Conservation (phyloP, 805 yeast genomes). For the Nematodospora valgi region DNA sequence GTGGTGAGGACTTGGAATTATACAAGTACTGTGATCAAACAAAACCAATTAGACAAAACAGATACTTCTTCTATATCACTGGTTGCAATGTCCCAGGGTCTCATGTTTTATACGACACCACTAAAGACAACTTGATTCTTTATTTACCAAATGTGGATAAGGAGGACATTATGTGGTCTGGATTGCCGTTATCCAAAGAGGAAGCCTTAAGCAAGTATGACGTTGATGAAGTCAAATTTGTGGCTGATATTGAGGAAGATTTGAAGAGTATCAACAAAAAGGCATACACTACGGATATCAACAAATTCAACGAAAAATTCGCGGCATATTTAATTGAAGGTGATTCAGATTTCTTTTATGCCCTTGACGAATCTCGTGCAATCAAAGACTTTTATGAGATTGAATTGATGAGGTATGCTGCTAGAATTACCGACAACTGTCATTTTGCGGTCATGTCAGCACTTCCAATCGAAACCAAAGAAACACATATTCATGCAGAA, state of each 20-base stretch:
- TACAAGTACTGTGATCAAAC: conserved; percentile 79
- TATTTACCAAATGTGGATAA: conserved; percentile 80
- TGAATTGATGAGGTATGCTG: conserved; percentile 71
- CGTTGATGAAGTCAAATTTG: conserved; percentile 76
- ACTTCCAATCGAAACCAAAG: conserved; percentile 79
- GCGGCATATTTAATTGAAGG: conserved; percentile 37
- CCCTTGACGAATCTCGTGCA: conserved; percentile 83
- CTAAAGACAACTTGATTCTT: conserved; percentile 55
- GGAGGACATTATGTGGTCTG: conserved; percentile 97
- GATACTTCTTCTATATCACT: conserved; percentile 83
- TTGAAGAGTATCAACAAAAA: conserved; percentile 25
- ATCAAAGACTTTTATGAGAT: conserved; percentile 84
- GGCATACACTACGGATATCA: conserved; percentile 55
- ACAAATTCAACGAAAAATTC: conserved; percentile 39
- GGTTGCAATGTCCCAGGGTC: conserved; percentile 83
- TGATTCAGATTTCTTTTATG: conserved; percentile 52
- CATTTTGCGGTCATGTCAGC: conserved; percentile 94
- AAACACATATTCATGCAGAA: conserved; percentile 93
- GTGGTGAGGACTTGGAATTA: conserved; percentile 56
- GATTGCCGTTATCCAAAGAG: conserved; percentile 68
- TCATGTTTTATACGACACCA: conserved; percentile 57
- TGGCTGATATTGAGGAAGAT: conserved; percentile 42
- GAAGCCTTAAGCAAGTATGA: conserved; percentile 67
- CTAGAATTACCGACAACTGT: conserved; percentile 80
- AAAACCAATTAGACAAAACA: conserved; percentile 78